Evolutionary conservation across 805 yeast genomes (phyloP), one percentile per base, ranked within the genome.

Genomic region (Ascoidea tarda): DNA sequence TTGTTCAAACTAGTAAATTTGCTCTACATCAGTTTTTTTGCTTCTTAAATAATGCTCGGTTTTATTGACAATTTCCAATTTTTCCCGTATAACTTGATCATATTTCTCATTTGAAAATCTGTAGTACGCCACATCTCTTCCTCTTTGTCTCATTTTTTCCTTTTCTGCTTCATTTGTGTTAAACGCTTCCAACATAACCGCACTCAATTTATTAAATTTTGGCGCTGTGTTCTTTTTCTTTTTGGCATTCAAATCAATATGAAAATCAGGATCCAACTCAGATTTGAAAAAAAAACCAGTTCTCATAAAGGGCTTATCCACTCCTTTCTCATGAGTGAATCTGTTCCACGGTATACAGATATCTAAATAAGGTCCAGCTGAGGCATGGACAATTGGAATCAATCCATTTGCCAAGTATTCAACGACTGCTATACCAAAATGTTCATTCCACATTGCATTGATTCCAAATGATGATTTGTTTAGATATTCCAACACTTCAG

Each of bases 361-460:
- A 66, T 93, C 99, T 53, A 82, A 69, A 47, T 78, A 73, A 6
- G 99, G 99, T 1, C 99, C 99, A 0, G 96, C 99, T 51, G 95
- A 84, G 4, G 95, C 95, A 67, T 95, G 98, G 3, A 81, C 93
- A 2, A 93, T 69, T 1, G 99, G 97, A 16, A 93, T 78, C 32
- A 84, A 74, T 0, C 97, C 98, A 52, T 85, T 77, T 1, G 91
- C 82, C 69, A 86, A 72, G 63, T 89, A 87, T 66, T 93, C 99
- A 6, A 93, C 99, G 5, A 93, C 91, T 1, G 96, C 91, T 61
- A 93, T 93, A 16, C 99, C 99, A 66, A 93, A 93, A 69, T 93
- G 99, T 70, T 93, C 99, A 67, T 93, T 93, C 99, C 99, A 93
- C 99, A 93, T 93, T 33, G 96, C 89, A 62, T 93, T 91, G 46